A percentile compares a stretch with the other conserved stretches of the same genome.
phyloP scores from a whole-genome alignment of 106 monocot genomes.

The Dioscorea dumetorum region DNA sequence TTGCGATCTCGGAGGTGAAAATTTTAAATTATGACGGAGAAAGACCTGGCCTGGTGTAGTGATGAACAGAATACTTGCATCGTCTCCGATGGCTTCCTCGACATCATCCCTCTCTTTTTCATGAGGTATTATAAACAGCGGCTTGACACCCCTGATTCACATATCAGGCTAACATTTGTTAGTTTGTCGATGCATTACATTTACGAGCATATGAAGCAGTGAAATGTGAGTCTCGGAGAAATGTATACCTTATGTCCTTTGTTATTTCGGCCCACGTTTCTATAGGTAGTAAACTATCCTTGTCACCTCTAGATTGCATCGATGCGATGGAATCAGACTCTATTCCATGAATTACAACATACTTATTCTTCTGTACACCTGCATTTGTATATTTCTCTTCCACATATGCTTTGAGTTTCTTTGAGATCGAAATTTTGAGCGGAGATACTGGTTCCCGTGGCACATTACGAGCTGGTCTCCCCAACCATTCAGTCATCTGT shows the following conservation, averaged over 20 bases:
- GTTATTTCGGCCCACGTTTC: constrained; percentile 71
- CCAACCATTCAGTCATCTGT: constrained; percentile 83
- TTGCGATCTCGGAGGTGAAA: not conserved
- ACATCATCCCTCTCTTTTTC: constrained; percentile 84
- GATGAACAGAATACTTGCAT: constrained; percentile 53
- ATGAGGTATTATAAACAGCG: constrained; percentile 86
- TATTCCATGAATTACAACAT: constrained; percentile 79
- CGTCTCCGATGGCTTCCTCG: constrained; percentile 53
- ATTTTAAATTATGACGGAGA: not conserved
- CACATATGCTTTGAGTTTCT: constrained; percentile 55
- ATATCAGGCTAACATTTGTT: not conserved
- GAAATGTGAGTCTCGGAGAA: not conserved
- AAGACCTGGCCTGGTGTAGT: constrained; percentile 88
- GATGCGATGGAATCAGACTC: constrained; percentile 74
- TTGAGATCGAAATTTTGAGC: constrained; percentile 71
- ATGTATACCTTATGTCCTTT: constrained; percentile 57
- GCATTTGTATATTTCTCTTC: constrained; percentile 55
- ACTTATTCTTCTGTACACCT: constrained; percentile 61
- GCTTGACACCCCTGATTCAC: constrained; percentile 49
- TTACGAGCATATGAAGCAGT: not conserved
- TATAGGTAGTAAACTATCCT: constrained; percentile 74
- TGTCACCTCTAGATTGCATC: constrained; percentile 81
- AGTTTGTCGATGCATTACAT: too few species aligned
- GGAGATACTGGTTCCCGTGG: constrained; percentile 48
- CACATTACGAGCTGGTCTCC: constrained; percentile 47